Evolutionary conservation across 352 stramenopile genomes (phyloP), one percentile per base, ranked within the genome.

Genomic region (Pythium pyrilobum): DNA sequence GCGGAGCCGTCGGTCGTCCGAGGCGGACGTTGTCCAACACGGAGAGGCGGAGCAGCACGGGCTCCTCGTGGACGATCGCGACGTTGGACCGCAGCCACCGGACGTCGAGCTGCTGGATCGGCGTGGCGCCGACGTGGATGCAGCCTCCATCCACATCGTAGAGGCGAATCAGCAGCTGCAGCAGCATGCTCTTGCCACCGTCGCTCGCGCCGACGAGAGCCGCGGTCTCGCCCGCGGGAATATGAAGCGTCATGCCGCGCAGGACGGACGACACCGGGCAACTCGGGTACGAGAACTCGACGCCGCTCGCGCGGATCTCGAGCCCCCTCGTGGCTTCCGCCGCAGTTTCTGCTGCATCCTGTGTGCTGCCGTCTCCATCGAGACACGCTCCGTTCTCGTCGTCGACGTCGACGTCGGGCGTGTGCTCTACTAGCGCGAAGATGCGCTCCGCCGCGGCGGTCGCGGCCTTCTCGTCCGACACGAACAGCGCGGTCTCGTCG

Each of bases 181-280:
- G 71, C 29, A 78, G 77, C 32, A 79, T 95, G 42, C 52, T 79
- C 62, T 96, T 96, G 42, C 87, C 87, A 47, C 71, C 87, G 28
- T 85, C 86, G 54, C 56, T 83, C 23, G 69, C 59, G 9, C 91
- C 91, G 32, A 96, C 81, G 5, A 97, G 60, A 9, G 88, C 91
- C 24, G 95, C 69, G 2, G 81, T 86, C n/a, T 65, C 21, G n/a
- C 86, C 80, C 18, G 73, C 69, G 10, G 55, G 37, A 45, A 77
- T 74, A 7, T 60, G 54, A 0, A 97, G 56, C 38, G 68, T 77
- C 41, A 97, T 74, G 43, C 67, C 56, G 13, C 77, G 66, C 36
- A 97, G 79, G 31, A 97, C 75, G 4, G 53, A 53, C 8, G 71
- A 61, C 0, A 81, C 53, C 2, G 76, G 73, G 27, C 77, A 63